Conservation (phyloP, 225 moss, liverwort and hornwort species). For the Anthoceros angustus region DNA sequence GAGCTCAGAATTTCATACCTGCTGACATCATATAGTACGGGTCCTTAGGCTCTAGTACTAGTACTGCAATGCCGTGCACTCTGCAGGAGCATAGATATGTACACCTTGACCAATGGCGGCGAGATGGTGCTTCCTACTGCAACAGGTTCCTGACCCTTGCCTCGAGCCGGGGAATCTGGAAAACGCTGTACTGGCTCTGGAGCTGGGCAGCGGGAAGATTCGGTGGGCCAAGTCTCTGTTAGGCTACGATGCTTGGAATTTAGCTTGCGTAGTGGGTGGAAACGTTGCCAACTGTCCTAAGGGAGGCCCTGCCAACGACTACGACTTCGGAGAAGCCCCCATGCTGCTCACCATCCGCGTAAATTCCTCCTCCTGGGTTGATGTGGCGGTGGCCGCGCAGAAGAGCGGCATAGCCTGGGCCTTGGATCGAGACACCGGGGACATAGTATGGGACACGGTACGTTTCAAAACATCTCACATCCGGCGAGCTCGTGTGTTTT, state of each 20-base stretch:
- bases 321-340: not conserved
- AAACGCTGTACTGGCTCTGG: not conserved
- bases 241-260: not conserved
- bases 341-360: constrained; percentile 9
- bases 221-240: not conserved
- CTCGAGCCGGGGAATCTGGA: not conserved
- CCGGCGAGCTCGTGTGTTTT: too few species aligned
- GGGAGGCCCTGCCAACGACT: not conserved
- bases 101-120: not conserved
- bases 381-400: constrained; percentile 8
- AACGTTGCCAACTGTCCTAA: not conserved
- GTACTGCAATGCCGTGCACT: not conserved
- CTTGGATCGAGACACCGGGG: constrained; percentile 2
- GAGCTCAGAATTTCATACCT: not conserved
- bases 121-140: not conserved
- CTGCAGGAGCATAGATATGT: not conserved
- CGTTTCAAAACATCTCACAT: not conserved
- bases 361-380: not conserved
- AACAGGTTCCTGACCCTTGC: not conserved
- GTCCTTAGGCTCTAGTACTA: not conserved
- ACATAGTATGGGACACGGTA: constrained; percentile 6
- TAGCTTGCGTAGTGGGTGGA: not conserved
- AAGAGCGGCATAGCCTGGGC: constrained; percentile 9
- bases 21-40: not conserved
- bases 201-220: not conserved